Conservation (phyloP, 2,329 filamentous ascomycete genomes). For the Tympanopsis confertula region DNA sequence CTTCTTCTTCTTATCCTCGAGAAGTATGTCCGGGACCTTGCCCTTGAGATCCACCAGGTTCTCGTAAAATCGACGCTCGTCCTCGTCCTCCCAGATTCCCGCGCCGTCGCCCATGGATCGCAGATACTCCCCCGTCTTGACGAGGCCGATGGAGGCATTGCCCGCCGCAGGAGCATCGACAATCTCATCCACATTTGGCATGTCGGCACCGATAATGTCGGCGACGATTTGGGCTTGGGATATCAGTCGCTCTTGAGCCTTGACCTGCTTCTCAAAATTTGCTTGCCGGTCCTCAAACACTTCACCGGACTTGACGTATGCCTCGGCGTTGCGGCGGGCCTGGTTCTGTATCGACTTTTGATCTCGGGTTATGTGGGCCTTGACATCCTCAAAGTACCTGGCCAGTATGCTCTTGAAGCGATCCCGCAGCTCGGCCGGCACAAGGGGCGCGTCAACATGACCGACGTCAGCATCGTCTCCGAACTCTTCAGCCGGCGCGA, state of each 20-base stretch:
- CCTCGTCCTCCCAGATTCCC: constrained; percentile 97
- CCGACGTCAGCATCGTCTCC: constrained; percentile 30
- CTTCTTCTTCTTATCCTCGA: constrained; percentile 97
- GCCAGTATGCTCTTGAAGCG: constrained; percentile 76
- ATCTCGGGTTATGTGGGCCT: constrained; percentile 78
- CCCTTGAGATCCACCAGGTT: constrained; percentile 91
- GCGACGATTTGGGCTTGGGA: constrained; percentile 84
- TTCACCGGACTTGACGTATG: constrained; percentile 95
- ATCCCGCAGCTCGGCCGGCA: constrained; percentile 65
- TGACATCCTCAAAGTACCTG: constrained; percentile 88
- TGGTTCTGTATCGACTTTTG: constrained; percentile 81
- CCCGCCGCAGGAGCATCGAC: constrained; percentile 55
- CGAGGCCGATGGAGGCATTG: constrained; percentile 75
- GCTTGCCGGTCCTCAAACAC: constrained; percentile 95
- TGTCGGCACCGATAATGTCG: constrained; percentile 76
- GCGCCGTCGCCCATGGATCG: constrained; percentile 80
- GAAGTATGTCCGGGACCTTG: constrained; percentile 82
- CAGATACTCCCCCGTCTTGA: constrained; percentile 88
- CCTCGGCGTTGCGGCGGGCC: constrained; percentile 88
- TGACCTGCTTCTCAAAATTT: constrained; percentile 88
- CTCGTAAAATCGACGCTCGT: constrained; percentile 95
- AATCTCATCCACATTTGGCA: constrained; percentile 83
- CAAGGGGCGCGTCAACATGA: constrained; percentile 61
- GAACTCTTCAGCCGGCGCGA: constrained; percentile 32
- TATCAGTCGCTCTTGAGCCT: constrained; percentile 80